Evolutionary conservation across 2,329 filamentous ascomycete species (phyloP), one percentile per base, ranked within the genome.

Genomic region (Elsinoe perseae): DNA sequence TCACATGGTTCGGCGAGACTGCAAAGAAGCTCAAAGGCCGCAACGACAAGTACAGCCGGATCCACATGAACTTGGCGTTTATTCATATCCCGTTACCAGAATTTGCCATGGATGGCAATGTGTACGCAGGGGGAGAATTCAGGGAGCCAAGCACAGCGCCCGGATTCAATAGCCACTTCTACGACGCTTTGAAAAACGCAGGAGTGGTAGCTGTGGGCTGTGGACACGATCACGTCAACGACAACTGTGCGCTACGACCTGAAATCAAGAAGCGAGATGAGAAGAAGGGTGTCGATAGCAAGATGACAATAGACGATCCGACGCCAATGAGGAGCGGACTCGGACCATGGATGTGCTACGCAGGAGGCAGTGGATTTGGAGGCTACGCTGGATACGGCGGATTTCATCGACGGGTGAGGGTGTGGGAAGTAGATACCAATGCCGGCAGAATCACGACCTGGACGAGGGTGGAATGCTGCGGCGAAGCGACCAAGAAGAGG

Each of bases 21-120:
- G 84, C 88, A 0, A 77, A 85, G 57, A 74, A 82, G 10, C 73
- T 96, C 46, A 89, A 89, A 72, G 83, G 84, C 65, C 69, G 70
- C 12, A 63, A 72, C 46, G 82, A 82, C 59, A 91, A 89, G 64
- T 98, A 96, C 71, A 89, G 87, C 0, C 88, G 93, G 66, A 86
- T 90, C 53, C 93, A 97, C 69, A 88, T 98, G 80, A 87, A 98
- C 67, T 82, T 97, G 70, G 89, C 93, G 0, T 98, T 98, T 68
- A 95, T 98, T 60, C 93, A 98, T 69, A 98, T 98, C 56, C 93
- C 93, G 0, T 75, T 98, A 2, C 91, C 93, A 0, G 93, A 98
- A 69, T 96, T 96, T 66, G 77, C 80, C 36, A 79, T 84, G 50
- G 68, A 73, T 1, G 75, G 80, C 2, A 80, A 86, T 30, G 75